A percentile compares a stretch with the other conserved stretches of the same genome.
Conservation (phyloP, 495 filamentous ascomycete species). For the Astrocystis sublimbata region DNA sequence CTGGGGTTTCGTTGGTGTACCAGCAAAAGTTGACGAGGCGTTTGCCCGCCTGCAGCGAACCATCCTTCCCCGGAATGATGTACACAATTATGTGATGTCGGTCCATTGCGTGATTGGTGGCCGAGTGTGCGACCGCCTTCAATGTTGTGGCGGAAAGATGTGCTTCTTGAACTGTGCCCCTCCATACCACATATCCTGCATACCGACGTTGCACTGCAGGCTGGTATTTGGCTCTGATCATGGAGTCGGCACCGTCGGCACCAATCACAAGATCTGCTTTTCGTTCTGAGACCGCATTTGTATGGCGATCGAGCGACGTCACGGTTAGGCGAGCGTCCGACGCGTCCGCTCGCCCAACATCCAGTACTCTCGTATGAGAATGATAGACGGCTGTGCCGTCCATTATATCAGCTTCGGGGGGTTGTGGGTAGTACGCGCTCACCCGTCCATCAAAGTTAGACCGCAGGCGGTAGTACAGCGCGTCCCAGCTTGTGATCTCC, state of each 20-base stretch:
- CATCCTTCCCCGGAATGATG: constrained; percentile 45
- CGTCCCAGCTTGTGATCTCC: constrained; percentile 30
- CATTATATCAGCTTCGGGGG: constrained; percentile 1
- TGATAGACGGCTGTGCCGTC: constrained; percentile 5
- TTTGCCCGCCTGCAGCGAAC: constrained; percentile 36
- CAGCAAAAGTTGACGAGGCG: constrained; percentile 45
- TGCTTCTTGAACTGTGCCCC: constrained; percentile 46
- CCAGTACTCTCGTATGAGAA: constrained; percentile 1
- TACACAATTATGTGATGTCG: constrained; percentile 33
- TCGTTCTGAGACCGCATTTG: not conserved
- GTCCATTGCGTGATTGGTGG: not conserved
- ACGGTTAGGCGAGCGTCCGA: not conserved
- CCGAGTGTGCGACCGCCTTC: constrained; percentile 23
- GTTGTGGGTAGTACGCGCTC: constrained; percentile 19
- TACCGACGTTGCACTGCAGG: constrained; percentile 36
- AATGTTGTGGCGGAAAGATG: constrained; percentile 27
- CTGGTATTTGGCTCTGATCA: constrained; percentile 21
- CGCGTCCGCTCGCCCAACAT: not conserved
- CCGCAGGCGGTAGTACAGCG: constrained; percentile 29
- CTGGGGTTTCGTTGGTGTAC: constrained; percentile 46
- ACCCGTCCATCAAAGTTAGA: constrained; percentile 29
- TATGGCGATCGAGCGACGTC: not conserved
- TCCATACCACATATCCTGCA: constrained; percentile 48
- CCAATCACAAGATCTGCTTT: too few relatives aligned
- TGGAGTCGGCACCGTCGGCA: constrained; percentile 23